Percentiles rank a stretch among this genome's conserved stretches.
phyloP scores from a whole-genome alignment of 2,329 filamentous ascomycete genomes.

The Anisogramma anomala region DNA sequence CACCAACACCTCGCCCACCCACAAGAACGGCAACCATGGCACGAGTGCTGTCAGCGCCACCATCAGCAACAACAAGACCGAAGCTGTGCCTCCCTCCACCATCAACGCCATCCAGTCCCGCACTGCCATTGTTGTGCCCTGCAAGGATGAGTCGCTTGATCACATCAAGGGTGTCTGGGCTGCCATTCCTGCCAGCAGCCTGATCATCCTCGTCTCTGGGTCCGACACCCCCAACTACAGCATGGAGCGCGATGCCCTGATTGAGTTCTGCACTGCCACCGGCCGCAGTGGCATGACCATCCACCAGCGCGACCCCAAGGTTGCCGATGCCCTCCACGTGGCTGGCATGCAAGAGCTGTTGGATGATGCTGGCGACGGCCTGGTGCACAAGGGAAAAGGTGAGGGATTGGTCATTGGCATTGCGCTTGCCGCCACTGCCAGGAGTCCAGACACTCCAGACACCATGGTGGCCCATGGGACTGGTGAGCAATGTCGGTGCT shows the following conservation, averaged over 20 bases:
- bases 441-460: too few species aligned
- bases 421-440: constrained; percentile 19
- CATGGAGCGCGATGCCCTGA: constrained; percentile 17
- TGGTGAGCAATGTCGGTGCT: not conserved
- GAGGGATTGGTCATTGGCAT: constrained; percentile 20
- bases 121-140: constrained; percentile 21
- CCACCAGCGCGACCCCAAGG: constrained; percentile 21
- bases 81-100: not conserved
- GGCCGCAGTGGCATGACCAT: constrained; percentile 18
- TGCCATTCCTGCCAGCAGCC: constrained; percentile 21
- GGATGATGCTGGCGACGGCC: constrained; percentile 8
- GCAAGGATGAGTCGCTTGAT: constrained; percentile 21
- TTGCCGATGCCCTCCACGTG: constrained; percentile 17
- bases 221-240: constrained; percentile 17
- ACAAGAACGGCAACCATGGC: too few species aligned
- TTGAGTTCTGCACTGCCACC: constrained; percentile 15
- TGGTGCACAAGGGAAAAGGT: constrained; percentile 22
- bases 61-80: not conserved
- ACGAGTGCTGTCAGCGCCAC: too few species aligned
- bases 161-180: constrained; percentile 20
- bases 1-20: too few species aligned
- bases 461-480: not conserved
- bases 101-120: not conserved
- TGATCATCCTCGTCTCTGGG: constrained; percentile 23
- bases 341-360: constrained; percentile 19